These are phyloP conservation scores for Saccharomycopsis oosterbeekiorum DNA, from an alignment of 805 yeast genomes.

Conservation along the genomic window DNA sequence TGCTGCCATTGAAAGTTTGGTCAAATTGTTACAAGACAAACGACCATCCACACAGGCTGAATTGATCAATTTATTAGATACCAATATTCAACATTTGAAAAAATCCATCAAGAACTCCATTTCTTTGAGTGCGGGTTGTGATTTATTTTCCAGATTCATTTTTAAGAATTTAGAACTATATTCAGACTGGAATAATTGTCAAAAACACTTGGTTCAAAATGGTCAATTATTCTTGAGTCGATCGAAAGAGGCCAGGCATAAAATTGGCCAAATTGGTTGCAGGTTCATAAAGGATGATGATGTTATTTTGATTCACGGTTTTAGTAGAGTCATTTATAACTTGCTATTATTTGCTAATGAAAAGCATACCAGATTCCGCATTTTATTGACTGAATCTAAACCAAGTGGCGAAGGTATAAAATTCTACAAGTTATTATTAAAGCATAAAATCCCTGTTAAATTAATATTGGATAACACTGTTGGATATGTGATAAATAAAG, in stretches of 20 bases:
- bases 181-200: slow-evolving; percentile 93
- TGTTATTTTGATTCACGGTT: slow-evolving; percentile 79
- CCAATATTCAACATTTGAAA: slow-evolving; percentile 68
- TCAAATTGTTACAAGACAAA: slow-evolving; percentile 67
- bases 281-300: slow-evolving; percentile 93
- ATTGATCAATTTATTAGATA: slow-evolving; percentile 68
- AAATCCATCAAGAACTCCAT: slow-evolving; percentile 80
- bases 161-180: slow-evolving; percentile 76
- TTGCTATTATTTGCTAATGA: slow-evolving; percentile 67
- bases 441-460: slow-evolving; percentile 74
- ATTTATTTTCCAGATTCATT: slow-evolving; percentile 88
- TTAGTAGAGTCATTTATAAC: slow-evolving; percentile 79
- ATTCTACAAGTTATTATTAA: slow-evolving; percentile 60
- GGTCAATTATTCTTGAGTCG: slow-evolving; percentile 87
- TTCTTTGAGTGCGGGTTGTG: slow-evolving; percentile 95
- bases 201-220: slow-evolving; percentile 78
- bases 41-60: slow-evolving; percentile 94
- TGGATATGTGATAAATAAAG: slow-evolving; percentile 82
- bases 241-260: slow-evolving; percentile 81
- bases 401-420: slow-evolving; percentile 58
- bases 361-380: slow-evolving; percentile 69
- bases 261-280: slow-evolving; percentile 78
- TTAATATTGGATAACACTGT: slow-evolving; percentile 89
- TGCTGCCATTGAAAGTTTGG: slow-evolving; percentile 93
- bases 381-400: slow-evolving; percentile 86